Evolutionary conservation across 768 basidiomycete genomes (phyloP).

Genomic region (Plicaturopsis crispa): DNA sequence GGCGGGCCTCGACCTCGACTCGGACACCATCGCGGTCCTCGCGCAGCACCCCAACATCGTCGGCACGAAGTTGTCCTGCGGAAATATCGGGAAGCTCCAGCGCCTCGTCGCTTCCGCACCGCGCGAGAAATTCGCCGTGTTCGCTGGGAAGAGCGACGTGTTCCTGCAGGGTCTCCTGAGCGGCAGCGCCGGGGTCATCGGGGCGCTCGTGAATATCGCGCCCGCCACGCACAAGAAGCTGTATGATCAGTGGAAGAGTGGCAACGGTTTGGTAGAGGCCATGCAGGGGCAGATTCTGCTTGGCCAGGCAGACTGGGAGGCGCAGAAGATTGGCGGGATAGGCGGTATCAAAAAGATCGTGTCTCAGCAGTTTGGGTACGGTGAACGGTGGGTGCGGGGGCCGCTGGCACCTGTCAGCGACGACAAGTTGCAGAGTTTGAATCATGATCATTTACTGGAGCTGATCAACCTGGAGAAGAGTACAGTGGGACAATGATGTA

Average conservation of each 20-base stretch:
- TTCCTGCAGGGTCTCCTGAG: conserved; percentile 57
- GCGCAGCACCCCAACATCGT: conserved; percentile 80
- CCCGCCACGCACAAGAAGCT: conserved; percentile 52
- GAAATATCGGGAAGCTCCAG: conserved; percentile 77
- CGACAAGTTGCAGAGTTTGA: conserved; percentile 26
- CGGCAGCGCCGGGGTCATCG: conserved; percentile 59
- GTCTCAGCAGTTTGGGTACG: conserved; percentile 59
- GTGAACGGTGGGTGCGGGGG: conserved; percentile 37
- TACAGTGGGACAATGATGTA: too few species aligned
- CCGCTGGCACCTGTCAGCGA: conserved; percentile 37
- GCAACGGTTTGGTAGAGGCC: conserved; percentile 50
- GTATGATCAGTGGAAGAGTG: conserved; percentile 41
- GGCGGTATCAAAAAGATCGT: conserved; percentile 60
- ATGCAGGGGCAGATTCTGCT: conserved; percentile 53
- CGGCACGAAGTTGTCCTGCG: conserved; percentile 81
- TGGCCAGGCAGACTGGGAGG: conserved; percentile 62
- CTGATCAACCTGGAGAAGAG: conserved; percentile 38
- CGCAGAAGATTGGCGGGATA: conserved; percentile 57
- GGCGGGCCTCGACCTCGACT: conserved; percentile 79
- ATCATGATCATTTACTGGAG: conserved; percentile 34
- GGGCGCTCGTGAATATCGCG: conserved; percentile 52
- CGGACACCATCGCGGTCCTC: conserved; percentile 62
- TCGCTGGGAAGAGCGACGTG: conserved; percentile 68
- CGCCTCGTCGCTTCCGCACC: conserved; percentile 58
- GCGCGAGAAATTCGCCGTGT: conserved; percentile 53